These are phyloP conservation scores for Cicer judaicum DNA, from an alignment of 306 rosid genomes.

Conservation along the genomic window DNA sequence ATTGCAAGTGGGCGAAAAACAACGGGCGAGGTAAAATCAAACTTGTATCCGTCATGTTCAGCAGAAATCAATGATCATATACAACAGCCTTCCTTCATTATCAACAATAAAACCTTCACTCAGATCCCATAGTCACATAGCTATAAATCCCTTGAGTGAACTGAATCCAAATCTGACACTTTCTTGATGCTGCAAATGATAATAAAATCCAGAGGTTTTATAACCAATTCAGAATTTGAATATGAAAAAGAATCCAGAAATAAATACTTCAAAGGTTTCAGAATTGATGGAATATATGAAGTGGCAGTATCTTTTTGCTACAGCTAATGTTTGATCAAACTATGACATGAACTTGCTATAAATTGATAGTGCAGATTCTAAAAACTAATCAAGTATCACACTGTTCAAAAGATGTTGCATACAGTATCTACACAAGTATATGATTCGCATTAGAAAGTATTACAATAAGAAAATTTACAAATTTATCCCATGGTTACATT, in stretches of 20 bases:
- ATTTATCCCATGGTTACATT: not conserved
- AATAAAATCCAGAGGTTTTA: not conserved
- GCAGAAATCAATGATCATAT: not conserved
- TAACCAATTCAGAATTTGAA: not conserved
- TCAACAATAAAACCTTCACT: constrained; percentile 1
- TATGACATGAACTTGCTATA: not conserved
- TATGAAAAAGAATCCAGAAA: not conserved
- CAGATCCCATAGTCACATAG: not conserved
- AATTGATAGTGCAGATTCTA: not conserved
- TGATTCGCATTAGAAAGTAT: not conserved
- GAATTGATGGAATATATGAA: not conserved
- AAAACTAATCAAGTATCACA: not conserved
- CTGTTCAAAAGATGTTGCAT: not conserved
- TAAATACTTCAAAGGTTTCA: not conserved
- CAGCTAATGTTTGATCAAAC: not conserved
- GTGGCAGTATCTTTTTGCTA: not conserved
- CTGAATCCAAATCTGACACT: constrained; percentile 47
- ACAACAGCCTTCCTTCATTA: not conserved
- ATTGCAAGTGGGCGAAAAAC: not conserved
- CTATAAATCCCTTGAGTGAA: constrained; percentile 43
- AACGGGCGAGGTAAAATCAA: not conserved
- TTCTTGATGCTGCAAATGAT: constrained; percentile 48
- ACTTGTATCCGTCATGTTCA: not conserved
- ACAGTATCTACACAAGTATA: not conserved
- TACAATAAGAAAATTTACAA: not conserved